Conservation (phyloP, 78 protist species). For the Thecamonas trahens region DNA sequence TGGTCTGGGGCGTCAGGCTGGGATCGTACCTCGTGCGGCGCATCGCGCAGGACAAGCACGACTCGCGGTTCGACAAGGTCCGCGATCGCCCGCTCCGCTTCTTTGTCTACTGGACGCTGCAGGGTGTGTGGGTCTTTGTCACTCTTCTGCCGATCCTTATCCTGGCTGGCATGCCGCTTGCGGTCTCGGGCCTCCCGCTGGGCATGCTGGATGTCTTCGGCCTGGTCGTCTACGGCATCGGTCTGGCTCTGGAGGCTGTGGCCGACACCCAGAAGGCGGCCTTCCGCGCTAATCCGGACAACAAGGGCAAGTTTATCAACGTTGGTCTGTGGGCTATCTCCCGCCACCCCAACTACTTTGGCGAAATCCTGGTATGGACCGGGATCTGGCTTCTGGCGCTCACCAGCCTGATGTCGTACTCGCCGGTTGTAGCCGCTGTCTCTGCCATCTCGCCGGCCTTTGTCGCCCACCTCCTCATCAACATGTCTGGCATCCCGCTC, state of each 20-base stretch:
- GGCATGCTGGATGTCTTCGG: neutral
- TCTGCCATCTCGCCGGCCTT: no score
- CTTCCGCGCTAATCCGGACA: constrained; percentile 1
- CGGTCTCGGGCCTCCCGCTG: neutral
- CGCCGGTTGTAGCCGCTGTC: no score
- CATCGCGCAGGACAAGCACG: neutral
- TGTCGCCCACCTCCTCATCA: no score
- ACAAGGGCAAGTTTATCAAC: constrained; percentile 1
- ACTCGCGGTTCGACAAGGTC: no score
- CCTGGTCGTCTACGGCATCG: neutral
- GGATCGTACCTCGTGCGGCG: neutral
- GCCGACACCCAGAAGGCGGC: constrained; percentile 9
- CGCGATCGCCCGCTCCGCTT: no score
- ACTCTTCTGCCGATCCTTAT: neutral
- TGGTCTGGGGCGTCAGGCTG: neutral
- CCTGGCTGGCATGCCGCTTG: neutral
- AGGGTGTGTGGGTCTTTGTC: neutral
- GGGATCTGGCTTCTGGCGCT: no score
- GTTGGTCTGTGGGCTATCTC: constrained; percentile 12
- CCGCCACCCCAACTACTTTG: constrained; percentile 34
- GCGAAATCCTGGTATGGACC: neutral
- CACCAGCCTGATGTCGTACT: no score
- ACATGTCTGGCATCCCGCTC: no score
- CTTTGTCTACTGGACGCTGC: no score
- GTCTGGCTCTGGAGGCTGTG: neutral